Evolutionary conservation across 2,329 filamentous ascomycete genomes (phyloP), one percentile per base, ranked within the genome.

Genomic region (Ceratocystis eucalypticola): DNA sequence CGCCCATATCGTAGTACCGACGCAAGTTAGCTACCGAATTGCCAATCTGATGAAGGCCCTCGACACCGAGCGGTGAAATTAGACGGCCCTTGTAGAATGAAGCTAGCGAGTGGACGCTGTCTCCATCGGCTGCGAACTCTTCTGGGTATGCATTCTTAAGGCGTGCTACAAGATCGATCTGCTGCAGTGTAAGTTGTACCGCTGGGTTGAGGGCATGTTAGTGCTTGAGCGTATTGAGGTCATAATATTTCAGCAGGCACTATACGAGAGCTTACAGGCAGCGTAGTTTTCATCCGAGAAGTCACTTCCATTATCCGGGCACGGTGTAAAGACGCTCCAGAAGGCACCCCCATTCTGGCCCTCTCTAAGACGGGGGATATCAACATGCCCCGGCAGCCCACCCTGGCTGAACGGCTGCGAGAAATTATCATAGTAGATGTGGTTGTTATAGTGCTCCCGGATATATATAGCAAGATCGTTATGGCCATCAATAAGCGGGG

Each of bases 21-120:
- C 93, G 85, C 8, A 97, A 79, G 65, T 86, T 91, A 50, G 88
- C 81, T 28, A 86, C 79, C 0, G 86, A 89, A 76, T 96, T 96
- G 67, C 91, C 92, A 71, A 97, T 95, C 72, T 96, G 93, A 73
- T 97, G 93, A 6, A 96, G 82, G 2, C 93, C 93, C 76, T 96
- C 91, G 64, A 95, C 84, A 2, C 87, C 89, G 3, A 93, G 77
- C 0, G 89, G 88, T 0, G 88, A 92, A 71, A 94, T 88, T 62
- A 95, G 79, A 71, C 83, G 83, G 69, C 82, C 81, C 30, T 79
- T 70, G 63, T 77, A 77, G 74, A 89, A 89, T 30, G 84, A 84
- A 1, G 79, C 73, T 46, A 86, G 73, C 2, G 88, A 89, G 37
- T 82, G 81, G 61, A 78, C 79, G 70, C 84, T 84, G 71, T 86